Evolutionary conservation across 2,329 filamentous ascomycete species (phyloP).

Genomic region (Teratosphaeriaceae sp.): DNA sequence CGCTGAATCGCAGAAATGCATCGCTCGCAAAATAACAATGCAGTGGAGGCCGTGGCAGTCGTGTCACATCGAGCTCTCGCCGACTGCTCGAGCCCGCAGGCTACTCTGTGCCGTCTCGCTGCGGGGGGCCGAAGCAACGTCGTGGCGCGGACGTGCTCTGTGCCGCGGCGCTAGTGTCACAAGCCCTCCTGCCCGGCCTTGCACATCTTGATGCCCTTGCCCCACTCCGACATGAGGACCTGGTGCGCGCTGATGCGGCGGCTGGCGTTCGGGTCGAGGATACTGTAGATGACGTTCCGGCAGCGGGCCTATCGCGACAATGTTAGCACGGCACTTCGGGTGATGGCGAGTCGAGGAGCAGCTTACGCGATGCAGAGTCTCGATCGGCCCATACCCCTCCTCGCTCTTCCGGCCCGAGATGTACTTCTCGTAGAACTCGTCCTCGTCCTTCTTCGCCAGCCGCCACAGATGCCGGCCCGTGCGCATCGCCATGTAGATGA

Average conservation of each 20-base stretch:
- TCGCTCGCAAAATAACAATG: too few species aligned
- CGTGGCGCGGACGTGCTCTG: too few species aligned
- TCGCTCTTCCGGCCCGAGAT: conserved; percentile 89
- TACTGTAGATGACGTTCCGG: conserved; percentile 98
- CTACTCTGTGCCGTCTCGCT: too few species aligned
- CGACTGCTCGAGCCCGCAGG: too few species aligned
- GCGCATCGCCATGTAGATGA: conserved; percentile 99
- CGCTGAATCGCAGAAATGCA: too few species aligned
- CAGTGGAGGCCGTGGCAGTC: too few species aligned
- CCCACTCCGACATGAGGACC: conserved; percentile 97
- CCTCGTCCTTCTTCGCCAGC: conserved; percentile 92
- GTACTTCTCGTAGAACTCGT: conserved; percentile 95
- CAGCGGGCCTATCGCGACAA: conserved; percentile 68
- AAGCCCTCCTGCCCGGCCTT: conserved; percentile 94
- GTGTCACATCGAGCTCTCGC: too few species aligned
- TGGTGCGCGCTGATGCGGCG: conserved; percentile 93
- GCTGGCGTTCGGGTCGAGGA: conserved; percentile 87
- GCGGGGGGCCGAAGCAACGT: too few species aligned
- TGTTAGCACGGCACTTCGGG: conserved; percentile 11
- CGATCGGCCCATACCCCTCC: conserved; percentile 92
- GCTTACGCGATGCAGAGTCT: conserved; percentile 89
- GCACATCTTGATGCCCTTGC: conserved; percentile 93
- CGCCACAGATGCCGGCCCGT: conserved; percentile 95
- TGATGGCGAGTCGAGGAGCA: too few species aligned
- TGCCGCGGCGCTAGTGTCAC: too few species aligned